A percentile compares a stretch with the other conserved stretches of the same genome.
Evolutionary conservation across 2,329 filamentous ascomycete species (phyloP).

Genomic region (Albophoma yamanashiensis): DNA sequence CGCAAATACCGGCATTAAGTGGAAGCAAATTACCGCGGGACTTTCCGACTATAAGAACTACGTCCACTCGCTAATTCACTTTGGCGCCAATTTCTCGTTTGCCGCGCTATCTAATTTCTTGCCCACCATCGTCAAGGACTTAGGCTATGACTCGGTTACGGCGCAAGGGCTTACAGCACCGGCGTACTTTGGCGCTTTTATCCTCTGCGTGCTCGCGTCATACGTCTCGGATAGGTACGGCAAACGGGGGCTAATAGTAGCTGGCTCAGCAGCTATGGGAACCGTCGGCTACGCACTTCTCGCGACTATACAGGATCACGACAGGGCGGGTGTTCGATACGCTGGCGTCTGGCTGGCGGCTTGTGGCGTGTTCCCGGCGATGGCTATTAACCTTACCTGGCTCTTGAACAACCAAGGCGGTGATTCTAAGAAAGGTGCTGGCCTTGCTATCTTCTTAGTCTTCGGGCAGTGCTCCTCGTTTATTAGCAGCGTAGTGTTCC

Average conservation of each 20-base stretch:
- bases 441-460: conserved; percentile 8
- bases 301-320: conserved; percentile 9
- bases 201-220: conserved; percentile 18
- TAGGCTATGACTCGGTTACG: conserved; percentile 26
- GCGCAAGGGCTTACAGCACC: conserved; percentile 30
- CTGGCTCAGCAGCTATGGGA: conserved; percentile 10
- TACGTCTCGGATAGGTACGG: conserved; percentile 23
- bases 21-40: conserved; percentile 21
- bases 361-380: conserved; percentile 15
- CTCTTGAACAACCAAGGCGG: conserved; percentile 18
- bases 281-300: conserved; percentile 19
- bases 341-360: conserved; percentile 24
- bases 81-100: conserved; percentile 26
- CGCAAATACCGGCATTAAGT: conserved; percentile 7
- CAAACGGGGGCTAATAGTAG: conserved; percentile 22
- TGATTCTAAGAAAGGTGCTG: conserved; percentile 16
- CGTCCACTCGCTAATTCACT: conserved; percentile 24
- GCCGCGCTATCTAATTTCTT: conserved; percentile 28
- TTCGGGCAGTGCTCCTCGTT: conserved; percentile 19
- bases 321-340: conserved; percentile 18
- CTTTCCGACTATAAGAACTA: conserved; percentile 24
- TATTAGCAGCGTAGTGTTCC: conserved; percentile 15
- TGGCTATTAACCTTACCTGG: conserved; percentile 19
- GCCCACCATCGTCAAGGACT: conserved; percentile 26
- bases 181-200: conserved; percentile 27